Evolutionary conservation across 768 basidiomycete species (phyloP).

Genomic region (Tylopilus subfusipes): DNA sequence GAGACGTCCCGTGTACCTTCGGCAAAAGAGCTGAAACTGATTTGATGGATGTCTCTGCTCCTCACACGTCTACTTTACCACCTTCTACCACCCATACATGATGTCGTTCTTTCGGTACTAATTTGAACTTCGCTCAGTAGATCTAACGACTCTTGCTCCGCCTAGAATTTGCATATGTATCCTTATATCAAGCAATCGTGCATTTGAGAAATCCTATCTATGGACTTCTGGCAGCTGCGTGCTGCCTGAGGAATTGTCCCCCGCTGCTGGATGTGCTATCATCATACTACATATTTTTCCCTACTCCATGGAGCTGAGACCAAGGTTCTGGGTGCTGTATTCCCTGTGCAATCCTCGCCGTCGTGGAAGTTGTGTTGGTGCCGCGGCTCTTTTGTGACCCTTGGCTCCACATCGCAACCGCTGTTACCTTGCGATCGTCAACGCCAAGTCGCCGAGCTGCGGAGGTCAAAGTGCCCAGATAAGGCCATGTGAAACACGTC

Average conservation of each 20-base stretch:
- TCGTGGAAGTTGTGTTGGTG: no score
- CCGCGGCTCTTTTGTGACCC: background rate
- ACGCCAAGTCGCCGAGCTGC: no score
- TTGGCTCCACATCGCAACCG: background rate
- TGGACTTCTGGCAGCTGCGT: no score
- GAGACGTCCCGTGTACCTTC: constrained; percentile 24
- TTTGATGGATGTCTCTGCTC: background rate
- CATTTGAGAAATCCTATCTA: background rate
- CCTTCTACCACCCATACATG: no score
- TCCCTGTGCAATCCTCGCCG: no score
- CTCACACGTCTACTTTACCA: background rate
- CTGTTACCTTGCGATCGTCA: background rate
- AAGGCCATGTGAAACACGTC: background rate
- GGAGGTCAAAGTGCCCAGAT: background rate
- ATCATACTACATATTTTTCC: no score
- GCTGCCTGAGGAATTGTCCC: no score
- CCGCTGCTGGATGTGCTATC: no score
- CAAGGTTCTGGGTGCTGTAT: no score
- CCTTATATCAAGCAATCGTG: background rate
- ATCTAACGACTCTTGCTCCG: background rate
- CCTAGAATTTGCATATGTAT: background rate
- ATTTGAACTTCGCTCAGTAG: background rate
- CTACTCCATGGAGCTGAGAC: no score
- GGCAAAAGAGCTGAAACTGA: background rate
- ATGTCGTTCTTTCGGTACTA: background rate